phyloP scores from a whole-genome alignment of 129 eudicot genomes.

The Mikania micrantha region DNA sequence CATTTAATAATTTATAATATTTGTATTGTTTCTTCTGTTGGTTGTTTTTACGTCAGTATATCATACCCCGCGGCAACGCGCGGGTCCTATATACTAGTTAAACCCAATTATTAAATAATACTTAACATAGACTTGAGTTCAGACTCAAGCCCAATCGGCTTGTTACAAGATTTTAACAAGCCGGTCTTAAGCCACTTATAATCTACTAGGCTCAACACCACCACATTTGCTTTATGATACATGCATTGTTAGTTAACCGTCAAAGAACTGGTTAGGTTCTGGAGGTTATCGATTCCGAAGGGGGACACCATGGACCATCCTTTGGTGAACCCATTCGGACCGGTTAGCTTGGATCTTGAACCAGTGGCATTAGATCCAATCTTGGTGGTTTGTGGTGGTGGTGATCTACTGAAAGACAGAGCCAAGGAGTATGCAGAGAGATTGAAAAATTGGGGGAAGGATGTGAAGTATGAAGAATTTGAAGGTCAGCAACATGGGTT shows the following conservation, averaged over 20 bases:
- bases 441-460: constrained; percentile 47
- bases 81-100: no score
- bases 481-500: constrained; percentile 85
- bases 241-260: not conserved
- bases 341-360: constrained; percentile 48
- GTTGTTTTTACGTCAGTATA: no score
- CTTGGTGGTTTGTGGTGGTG: constrained; percentile 51
- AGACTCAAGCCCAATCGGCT: no score
- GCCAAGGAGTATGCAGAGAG: constrained; percentile 46
- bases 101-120: not conserved
- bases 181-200: not conserved
- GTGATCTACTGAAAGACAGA: constrained; percentile 56
- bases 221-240: not conserved
- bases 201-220: not conserved
- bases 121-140: not conserved
- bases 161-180: not conserved
- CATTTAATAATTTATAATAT: no score
- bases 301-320: constrained; percentile 70
- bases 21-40: no score
- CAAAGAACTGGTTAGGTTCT: constrained; percentile 35
- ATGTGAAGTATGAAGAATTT: constrained; percentile 54
- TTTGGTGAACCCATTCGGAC: constrained; percentile 67
- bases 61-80: no score
- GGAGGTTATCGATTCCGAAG: constrained; percentile 68
- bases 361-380: constrained; percentile 46